Evolutionary conservation across 371 early-diverging fungal species (phyloP), one percentile per base, ranked within the genome.

Genomic region (Gilbertella persicaria): DNA sequence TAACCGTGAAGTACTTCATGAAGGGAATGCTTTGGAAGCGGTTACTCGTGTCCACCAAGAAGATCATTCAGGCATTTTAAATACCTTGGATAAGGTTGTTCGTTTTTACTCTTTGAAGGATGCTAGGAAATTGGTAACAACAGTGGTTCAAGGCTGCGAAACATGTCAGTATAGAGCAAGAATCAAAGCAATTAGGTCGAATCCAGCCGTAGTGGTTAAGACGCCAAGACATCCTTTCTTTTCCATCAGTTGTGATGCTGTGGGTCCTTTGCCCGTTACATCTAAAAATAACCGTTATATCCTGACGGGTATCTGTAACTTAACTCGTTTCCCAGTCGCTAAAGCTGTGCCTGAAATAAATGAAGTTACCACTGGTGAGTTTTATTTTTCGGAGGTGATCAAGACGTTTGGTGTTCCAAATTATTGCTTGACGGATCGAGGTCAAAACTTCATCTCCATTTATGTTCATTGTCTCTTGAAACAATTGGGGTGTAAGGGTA

Each of bases 71-170:
- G 63, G 58, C 12, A 25, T 57, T 0, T 25, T 25, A 26, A 53
- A 53, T 28, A 63, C 63, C 25, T 24, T 55, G 39, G 6, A 33
- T 14, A 12, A 4, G 17, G 21, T 26, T 8, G 12, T 42, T 48
- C 29, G 9, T 19, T 9, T 21, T 16, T 13, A 67, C 66, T 23
- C 33, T 21, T 5, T 56, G 36, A n/a, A 29, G n/a, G 5, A 45
- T 49, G 7, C 64, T 56, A 5, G 16, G 68, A 0, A 53, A 52
- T 33, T 78, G 0, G 73, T 73, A 0, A 21, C 62, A 3, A 46
- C 60, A 0, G 63, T 51, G 14, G 55, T 58, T 4, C 28, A 45
- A 33, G 24, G 17, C 1, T 45, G 45, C 19, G 45, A 30, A 13
- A 45, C 45, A 16, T 45, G 45, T 30, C 45, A 45, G 19, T 30